Evolutionary conservation across 2,329 filamentous ascomycete species (phyloP).

Genomic region (Chrysoporthe puriensis): DNA sequence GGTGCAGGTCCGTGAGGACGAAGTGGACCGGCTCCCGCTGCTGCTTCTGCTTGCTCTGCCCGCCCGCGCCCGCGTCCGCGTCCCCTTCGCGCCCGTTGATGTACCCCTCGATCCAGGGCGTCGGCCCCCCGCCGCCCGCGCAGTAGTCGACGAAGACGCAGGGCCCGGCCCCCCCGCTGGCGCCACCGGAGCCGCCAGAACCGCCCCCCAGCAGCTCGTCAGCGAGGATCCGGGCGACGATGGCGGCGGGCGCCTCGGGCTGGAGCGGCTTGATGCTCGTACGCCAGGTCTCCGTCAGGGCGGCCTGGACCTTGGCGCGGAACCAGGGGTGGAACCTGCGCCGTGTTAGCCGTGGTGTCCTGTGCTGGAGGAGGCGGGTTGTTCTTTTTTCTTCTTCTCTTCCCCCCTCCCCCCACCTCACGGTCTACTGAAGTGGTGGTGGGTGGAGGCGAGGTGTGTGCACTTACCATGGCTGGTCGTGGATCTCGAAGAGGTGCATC

Average conservation of each 20-base stretch:
- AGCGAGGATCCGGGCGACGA: conserved; percentile 62
- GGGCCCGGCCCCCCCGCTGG: conserved; percentile 46
- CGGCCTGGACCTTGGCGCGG: conserved; percentile 66
- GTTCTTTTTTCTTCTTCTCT: conserved; percentile 5
- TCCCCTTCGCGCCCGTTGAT: conserved; percentile 44
- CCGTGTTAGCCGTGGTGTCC: background rate
- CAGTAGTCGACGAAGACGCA: conserved; percentile 77
- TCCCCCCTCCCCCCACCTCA: too few species aligned
- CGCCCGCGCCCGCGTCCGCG: conserved; percentile 28
- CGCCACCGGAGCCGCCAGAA: too few species aligned
- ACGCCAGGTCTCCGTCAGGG: conserved; percentile 67
- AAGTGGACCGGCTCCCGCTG: conserved; percentile 51
- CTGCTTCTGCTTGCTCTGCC: conserved; percentile 12
- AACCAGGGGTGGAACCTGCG: conserved; percentile 68
- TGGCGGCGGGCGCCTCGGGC: conserved; percentile 56
- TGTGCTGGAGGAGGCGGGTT: background rate
- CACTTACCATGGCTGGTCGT: conserved; percentile 66
- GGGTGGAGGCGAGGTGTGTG: background rate
- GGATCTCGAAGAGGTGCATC: conserved; percentile 69
- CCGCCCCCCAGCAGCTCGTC: conserved; percentile 43
- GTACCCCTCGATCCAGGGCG: conserved; percentile 63
- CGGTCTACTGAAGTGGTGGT: background rate
- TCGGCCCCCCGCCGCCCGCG: conserved; percentile 73
- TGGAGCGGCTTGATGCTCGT: conserved; percentile 62
- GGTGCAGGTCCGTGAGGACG: conserved; percentile 68